A percentile compares a stretch with the other conserved stretches of the same genome.
phyloP scores from a whole-genome alignment of 257 asterid species.

The Orobanche coerulescens region DNA sequence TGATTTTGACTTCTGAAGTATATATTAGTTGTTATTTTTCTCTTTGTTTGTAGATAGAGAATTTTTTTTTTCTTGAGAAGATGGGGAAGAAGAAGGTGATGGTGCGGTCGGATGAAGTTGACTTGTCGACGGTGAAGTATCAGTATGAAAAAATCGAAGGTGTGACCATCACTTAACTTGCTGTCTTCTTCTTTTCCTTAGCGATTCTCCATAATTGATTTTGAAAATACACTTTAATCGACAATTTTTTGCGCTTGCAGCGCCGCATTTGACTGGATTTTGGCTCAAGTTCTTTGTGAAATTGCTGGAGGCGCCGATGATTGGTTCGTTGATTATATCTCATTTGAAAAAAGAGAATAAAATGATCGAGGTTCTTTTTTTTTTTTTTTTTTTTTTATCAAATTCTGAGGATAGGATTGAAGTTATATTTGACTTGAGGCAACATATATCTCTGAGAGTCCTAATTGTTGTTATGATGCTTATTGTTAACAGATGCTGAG shows the following conservation, averaged over 20 bases:
- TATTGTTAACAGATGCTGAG: constrained; percentile 51
- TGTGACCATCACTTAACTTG: constrained; percentile 8
- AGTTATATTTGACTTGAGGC: neutral
- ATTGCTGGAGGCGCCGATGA: constrained; percentile 50
- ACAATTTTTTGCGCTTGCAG: constrained; percentile 35
- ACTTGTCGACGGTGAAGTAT: constrained; percentile 54
- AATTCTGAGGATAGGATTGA: neutral
- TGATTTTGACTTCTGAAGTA: neutral
- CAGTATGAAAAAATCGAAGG: constrained; percentile 58
- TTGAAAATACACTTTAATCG: neutral
- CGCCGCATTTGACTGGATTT: constrained; percentile 90
- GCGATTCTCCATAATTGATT: neutral
- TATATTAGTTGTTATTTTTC: neutral
- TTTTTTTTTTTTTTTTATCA: neutral
- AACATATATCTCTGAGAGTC: neutral
- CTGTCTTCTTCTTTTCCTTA: neutral
- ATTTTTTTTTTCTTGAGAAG: constrained; percentile 6
- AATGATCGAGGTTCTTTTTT: constrained; percentile 46
- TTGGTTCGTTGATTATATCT: constrained; percentile 53
- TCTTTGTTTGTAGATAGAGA: neutral
- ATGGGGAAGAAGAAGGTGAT: constrained; percentile 81
- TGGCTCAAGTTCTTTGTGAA: constrained; percentile 51
- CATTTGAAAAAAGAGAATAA: constrained; percentile 56
- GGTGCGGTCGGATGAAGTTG: constrained; percentile 74
- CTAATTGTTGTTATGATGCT: constrained; percentile 20